These are phyloP conservation scores for Kodamaea hsintzibuensis DNA, from an alignment of 805 yeast genomes.

Conservation along the genomic window DNA sequence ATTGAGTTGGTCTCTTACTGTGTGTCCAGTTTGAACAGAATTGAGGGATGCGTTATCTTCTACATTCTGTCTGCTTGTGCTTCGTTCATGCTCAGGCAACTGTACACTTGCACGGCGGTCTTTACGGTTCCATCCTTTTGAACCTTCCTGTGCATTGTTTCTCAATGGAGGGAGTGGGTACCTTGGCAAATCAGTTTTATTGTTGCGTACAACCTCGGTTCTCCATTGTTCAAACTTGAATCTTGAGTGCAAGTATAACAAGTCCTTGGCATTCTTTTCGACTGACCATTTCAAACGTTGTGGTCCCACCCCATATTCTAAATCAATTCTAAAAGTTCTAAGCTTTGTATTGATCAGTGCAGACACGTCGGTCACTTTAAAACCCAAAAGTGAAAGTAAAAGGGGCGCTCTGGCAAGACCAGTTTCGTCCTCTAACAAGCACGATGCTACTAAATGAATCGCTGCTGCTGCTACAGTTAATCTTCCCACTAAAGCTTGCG, in stretches of 20 bases:
- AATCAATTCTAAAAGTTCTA: constrained; percentile 59
- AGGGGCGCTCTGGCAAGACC: constrained; percentile 82
- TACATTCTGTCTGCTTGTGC: constrained; percentile 1
- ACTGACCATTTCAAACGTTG: constrained; percentile 80
- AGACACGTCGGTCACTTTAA: constrained; percentile 57
- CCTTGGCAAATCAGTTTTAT: constrained; percentile 45
- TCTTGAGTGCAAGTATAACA: constrained; percentile 68
- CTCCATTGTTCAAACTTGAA: constrained; percentile 52
- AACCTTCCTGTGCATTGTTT: neutral
- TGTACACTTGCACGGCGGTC: constrained; percentile 12
- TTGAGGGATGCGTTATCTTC: constrained; percentile 22
- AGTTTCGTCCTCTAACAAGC: constrained; percentile 73
- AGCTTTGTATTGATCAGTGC: constrained; percentile 39
- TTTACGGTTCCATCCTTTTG: constrained; percentile 6
- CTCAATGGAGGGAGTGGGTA: constrained; percentile 43
- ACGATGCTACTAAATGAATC: constrained; percentile 70
- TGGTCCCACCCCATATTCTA: constrained; percentile 89
- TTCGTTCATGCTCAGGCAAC: constrained; percentile 5
- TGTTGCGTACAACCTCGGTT: constrained; percentile 30
- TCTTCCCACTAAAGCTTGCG: constrained; percentile 37
- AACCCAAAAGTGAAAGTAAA: constrained; percentile 68
- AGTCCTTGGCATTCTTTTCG: constrained; percentile 67
- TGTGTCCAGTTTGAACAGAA: constrained; percentile 13
- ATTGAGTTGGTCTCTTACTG: constrained; percentile 27
- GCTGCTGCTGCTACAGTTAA: constrained; percentile 71